Conservation (phyloP, 371 early-diverging fungal species). For the Apophysomyces ossiformis region DNA sequence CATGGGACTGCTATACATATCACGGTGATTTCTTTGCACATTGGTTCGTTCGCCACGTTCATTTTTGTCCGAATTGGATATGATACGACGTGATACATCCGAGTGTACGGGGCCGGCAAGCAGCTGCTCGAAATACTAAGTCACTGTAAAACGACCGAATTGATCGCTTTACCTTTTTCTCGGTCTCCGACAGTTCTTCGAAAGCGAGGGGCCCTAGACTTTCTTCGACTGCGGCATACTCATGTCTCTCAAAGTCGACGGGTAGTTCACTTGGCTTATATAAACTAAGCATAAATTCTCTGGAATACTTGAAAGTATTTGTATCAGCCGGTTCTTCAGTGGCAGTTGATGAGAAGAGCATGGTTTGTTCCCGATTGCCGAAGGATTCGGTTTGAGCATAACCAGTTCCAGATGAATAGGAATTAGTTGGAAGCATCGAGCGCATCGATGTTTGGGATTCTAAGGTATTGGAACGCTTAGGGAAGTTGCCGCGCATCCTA, state of each 20-base stretch:
- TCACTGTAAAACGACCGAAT: neutral
- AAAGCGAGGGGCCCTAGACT: constrained; percentile 68
- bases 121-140: constrained; percentile 31
- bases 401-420: constrained; percentile 16
- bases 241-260: constrained; percentile 73
- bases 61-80: constrained; percentile 23
- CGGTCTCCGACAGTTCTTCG: constrained; percentile 64
- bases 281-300: constrained; percentile 79
- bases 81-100: constrained; percentile 47
- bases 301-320: constrained; percentile 76
- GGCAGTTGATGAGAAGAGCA: constrained; percentile 11
- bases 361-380: constrained; percentile 18
- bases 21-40: constrained; percentile 31
- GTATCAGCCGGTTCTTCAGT: constrained; percentile 21
- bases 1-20: constrained; percentile 40
- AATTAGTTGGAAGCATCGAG: constrained; percentile 7
- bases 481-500: constrained; percentile 54
- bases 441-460: constrained; percentile 26
- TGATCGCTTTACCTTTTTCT: constrained; percentile 62
- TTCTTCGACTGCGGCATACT: constrained; percentile 72
- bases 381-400: constrained; percentile 9
- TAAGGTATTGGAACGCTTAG: constrained; percentile 37
- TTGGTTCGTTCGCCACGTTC: constrained; percentile 19
- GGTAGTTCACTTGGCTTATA: constrained; percentile 67
- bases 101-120: constrained; percentile 62